Evolutionary conservation across 805 yeast genomes (phyloP), one percentile per base, ranked within the genome.

Genomic region (Komagataella ulmi): DNA sequence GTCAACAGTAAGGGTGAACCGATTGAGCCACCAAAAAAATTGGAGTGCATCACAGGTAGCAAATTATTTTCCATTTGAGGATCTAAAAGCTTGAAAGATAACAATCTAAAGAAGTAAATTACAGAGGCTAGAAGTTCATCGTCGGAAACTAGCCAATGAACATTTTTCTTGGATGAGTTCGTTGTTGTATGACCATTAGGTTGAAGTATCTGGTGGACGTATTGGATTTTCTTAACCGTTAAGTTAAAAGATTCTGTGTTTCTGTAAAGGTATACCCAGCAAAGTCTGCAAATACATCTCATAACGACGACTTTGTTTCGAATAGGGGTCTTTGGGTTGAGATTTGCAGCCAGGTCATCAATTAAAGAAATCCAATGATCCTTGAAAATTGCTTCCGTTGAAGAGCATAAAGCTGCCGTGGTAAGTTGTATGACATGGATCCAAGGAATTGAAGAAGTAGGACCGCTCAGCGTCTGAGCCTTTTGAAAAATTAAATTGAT

Each of bases 191-290:
- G 12, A 10, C 40, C 40, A 30, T 30, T 30, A 3, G 40, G 40
- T 30, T 14, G 40, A 30, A 30, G 40, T 30, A 30, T 7, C 40
- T 8, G 40, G 10, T 30, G 14, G 40, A 30, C 40, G 40, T 30
- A 30, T 30, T 10, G 40, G 4, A 30, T 30, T 30, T 30, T 30
- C 40, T 30, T 30, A 30, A 30, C 40, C 5, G 40, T 89, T 53
- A 86, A 83, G 62, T 91, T 93, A 58, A 91, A 68, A 0, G 97
- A 85, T 57, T 95, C 99, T 0, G 95, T 79, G 56, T 89, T 80
- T 55, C 98, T 72, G 65, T 83, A 88, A 21, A 89, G 68, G 61
- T 86, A 93, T 0, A 90, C 95, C 99, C 99, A 93, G 0, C 87
- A 66, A 36, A 95, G 69, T 53, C 97, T 69, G 0, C 95, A 75